These are phyloP conservation scores for Yamadazyma tumulicola DNA, from an alignment of 805 yeast genomes.

Conservation along the genomic window DNA sequence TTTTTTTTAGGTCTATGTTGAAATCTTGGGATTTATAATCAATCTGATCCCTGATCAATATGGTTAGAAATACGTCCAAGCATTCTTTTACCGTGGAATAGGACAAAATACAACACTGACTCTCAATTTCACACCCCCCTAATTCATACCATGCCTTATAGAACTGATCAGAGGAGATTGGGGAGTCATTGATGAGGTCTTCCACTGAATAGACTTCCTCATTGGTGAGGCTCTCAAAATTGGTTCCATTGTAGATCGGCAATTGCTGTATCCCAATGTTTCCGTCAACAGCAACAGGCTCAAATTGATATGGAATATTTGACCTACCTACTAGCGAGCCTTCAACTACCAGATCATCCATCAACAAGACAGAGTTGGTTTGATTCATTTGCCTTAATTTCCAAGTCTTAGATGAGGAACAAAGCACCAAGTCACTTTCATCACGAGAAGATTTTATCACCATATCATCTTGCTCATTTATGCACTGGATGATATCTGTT, in stretches of 20 bases:
- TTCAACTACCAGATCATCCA: slow-evolving; percentile 6
- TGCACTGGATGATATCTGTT: slow-evolving; percentile 41
- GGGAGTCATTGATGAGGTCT: slow-evolving; percentile 33
- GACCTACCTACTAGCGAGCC: slow-evolving; percentile 23
- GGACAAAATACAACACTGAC: slow-evolving; percentile 32
- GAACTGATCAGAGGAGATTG: slow-evolving; percentile 57
- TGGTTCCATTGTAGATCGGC: slow-evolving; percentile 23
- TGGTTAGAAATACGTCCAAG: slow-evolving; percentile 23
- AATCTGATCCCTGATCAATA: slow-evolving; percentile 21
- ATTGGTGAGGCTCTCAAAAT: neutral
- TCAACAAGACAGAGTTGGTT: slow-evolving; percentile 72
- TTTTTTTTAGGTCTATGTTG: neutral
- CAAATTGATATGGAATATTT: slow-evolving; percentile 32
- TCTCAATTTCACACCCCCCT: slow-evolving; percentile 56
- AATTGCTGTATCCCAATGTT: slow-evolving; percentile 28
- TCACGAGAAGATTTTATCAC: slow-evolving; percentile 31
- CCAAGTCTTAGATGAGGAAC: slow-evolving; percentile 59
- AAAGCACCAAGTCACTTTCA: slow-evolving; percentile 48
- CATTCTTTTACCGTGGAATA: slow-evolving; percentile 22
- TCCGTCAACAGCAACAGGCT: slow-evolving; percentile 22
- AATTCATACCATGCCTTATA: slow-evolving; percentile 45
- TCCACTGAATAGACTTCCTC: slow-evolving; percentile 3
- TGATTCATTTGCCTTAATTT: slow-evolving; percentile 76
- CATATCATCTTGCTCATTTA: slow-evolving; percentile 29
- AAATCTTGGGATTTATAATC: slow-evolving; percentile 14